Conservation (phyloP, 2,329 filamentous ascomycete genomes). For the Aspergillus sp. region DNA sequence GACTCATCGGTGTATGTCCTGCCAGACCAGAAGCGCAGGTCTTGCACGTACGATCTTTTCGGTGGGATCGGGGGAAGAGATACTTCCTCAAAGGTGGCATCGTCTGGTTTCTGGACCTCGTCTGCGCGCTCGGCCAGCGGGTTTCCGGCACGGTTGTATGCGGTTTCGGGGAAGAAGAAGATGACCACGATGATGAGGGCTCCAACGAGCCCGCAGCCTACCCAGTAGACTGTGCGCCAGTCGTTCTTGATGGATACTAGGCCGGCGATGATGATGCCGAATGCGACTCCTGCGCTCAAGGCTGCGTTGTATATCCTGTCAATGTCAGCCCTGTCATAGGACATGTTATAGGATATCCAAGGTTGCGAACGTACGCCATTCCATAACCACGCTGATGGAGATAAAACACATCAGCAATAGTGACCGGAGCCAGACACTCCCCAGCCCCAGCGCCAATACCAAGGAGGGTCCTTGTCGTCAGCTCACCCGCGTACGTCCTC, state of each 20-base stretch:
- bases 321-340: too few species aligned
- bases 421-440: slow-evolving; percentile 50
- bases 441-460: slow-evolving; percentile 54
- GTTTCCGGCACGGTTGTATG: not conserved
- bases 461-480: slow-evolving; percentile 24
- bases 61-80: not conserved
- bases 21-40: slow-evolving; percentile 1
- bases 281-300: slow-evolving; percentile 18
- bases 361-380: not conserved
- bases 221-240: slow-evolving; percentile 32
- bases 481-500: slow-evolving; percentile 28
- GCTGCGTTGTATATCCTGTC: slow-evolving; percentile 22
- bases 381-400: slow-evolving; percentile 6
- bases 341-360: too few species aligned
- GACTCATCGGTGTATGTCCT: slow-evolving; percentile 3
- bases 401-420: slow-evolving; percentile 46
- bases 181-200: not conserved
- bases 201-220: slow-evolving; percentile 4
- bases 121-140: not conserved
- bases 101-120: not conserved
- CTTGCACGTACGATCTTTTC: not conserved
- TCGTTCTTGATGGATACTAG: slow-evolving; percentile 33
- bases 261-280: slow-evolving; percentile 34
- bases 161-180: slow-evolving; percentile 9
- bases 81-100: not conserved